Percentiles rank a stretch among this genome's conserved stretches.
Conservation (phyloP, 192 early-diverging fungal species). For the Backusella sp. region DNA sequence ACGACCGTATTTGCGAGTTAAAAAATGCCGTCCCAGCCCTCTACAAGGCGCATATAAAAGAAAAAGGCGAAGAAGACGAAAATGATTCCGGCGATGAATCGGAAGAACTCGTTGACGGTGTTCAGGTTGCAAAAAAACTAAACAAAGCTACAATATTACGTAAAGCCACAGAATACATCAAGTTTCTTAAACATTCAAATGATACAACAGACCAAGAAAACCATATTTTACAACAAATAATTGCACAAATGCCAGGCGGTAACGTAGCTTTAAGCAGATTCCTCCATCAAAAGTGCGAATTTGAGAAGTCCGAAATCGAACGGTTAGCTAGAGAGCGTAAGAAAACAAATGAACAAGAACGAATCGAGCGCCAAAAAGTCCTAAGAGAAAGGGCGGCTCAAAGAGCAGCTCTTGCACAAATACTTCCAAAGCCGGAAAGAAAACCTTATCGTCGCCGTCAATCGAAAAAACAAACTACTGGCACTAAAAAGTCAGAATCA, state of each 20-base stretch:
- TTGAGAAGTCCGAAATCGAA: constrained; percentile 15
- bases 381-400: constrained; percentile 17
- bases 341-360: background rate
- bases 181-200: constrained; percentile 47
- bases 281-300: constrained; percentile 10
- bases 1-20: constrained; percentile 90
- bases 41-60: constrained; percentile 37
- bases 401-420: constrained; percentile 18
- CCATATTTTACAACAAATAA: constrained; percentile 40
- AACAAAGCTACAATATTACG: constrained; percentile 94
- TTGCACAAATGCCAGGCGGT: constrained; percentile 50
- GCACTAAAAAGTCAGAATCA: background rate
- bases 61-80: constrained; percentile 44
- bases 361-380: constrained; percentile 7
- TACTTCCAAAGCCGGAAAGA: constrained; percentile 14
- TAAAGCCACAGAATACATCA: constrained; percentile 92
- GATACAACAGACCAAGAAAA: constrained; percentile 49
- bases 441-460: constrained; percentile 22
- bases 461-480: background rate
- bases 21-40: constrained; percentile 85
- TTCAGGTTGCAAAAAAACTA: constrained; percentile 80
- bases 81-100: constrained; percentile 28
- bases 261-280: constrained; percentile 33
- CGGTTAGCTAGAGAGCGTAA: constrained; percentile 4
- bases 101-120: constrained; percentile 68